Conservation (phyloP, 352 stramenopile species). For the Globisporangium spiculum region DNA sequence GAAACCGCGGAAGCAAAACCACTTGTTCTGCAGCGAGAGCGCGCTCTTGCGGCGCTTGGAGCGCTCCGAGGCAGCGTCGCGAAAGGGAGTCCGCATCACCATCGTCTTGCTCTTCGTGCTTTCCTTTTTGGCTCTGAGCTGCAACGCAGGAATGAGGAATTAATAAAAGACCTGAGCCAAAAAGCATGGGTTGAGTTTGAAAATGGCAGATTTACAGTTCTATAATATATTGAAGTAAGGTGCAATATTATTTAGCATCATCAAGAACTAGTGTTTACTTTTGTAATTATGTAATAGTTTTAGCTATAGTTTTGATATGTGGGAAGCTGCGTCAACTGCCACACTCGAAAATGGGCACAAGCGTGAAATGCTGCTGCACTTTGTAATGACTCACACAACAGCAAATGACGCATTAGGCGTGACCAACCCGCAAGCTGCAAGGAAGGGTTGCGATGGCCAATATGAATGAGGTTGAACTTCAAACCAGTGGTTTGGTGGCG, state of each 20-base stretch:
- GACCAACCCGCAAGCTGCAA: neutral
- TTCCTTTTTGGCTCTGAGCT: neutral
- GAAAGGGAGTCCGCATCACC: neutral
- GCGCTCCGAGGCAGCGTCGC: neutral
- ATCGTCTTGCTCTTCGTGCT: neutral
- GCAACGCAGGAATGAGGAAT: neutral
- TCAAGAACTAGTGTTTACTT: neutral
- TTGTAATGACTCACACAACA: neutral
- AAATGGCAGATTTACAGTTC: neutral
- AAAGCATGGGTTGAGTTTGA: neutral
- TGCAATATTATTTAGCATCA: neutral
- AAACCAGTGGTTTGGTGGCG: too few relatives aligned
- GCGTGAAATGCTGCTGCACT: too few relatives aligned
- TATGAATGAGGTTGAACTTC: too few relatives aligned
- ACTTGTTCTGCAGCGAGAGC: slow-evolving; percentile 27
- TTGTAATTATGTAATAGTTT: neutral
- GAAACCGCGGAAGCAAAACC: slow-evolving; percentile 37
- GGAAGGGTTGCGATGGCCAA: too few relatives aligned
- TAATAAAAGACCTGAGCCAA: neutral
- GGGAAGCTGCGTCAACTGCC: neutral
- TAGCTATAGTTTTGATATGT: neutral
- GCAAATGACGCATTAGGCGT: neutral
- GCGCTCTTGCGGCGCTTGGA: slow-evolving; percentile 13
- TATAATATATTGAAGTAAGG: neutral
- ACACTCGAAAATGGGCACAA: neutral